Evolutionary conservation across 495 filamentous ascomycete genomes (phyloP).

Genomic region (Podospora anserina): DNA sequence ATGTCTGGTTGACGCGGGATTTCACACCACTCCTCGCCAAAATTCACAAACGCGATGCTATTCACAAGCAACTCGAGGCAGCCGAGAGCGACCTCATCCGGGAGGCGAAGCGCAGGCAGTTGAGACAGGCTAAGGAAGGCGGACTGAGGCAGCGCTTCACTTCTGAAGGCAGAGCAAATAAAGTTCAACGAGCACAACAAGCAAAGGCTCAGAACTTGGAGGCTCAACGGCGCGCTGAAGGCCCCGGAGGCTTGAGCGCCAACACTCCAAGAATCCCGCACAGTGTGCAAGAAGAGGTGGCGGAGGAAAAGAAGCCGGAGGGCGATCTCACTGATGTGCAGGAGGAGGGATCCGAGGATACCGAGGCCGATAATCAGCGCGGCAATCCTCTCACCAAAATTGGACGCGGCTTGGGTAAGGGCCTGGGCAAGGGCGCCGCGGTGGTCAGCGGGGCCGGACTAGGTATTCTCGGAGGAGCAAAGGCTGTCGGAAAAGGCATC

Average conservation of each 20-base stretch:
- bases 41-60: conserved; percentile 66
- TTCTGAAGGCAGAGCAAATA: conserved; percentile 51
- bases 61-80: conserved; percentile 70
- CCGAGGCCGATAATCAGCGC: neutral
- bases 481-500: conserved; percentile 60
- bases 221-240: conserved; percentile 60
- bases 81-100: conserved; percentile 84
- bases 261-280: conserved; percentile 76
- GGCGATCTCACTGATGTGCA: conserved; percentile 29
- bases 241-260: conserved; percentile 67
- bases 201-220: conserved; percentile 52
- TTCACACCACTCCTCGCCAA: conserved; percentile 85
- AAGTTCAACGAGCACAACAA: conserved; percentile 29
- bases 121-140: conserved; percentile 63
- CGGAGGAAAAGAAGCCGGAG: conserved; percentile 31
- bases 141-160: conserved; percentile 49
- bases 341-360: conserved; percentile 29
- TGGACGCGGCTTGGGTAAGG: conserved; percentile 34
- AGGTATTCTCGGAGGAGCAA: conserved; percentile 48
- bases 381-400: conserved; percentile 33
- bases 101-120: conserved; percentile 70
- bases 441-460: conserved; percentile 36
- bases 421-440: conserved; percentile 42
- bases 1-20: conserved; percentile 95
- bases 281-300: conserved; percentile 63